phyloP scores from a whole-genome alignment of 768 basidiomycete species.

The Lentinus brumalis region DNA sequence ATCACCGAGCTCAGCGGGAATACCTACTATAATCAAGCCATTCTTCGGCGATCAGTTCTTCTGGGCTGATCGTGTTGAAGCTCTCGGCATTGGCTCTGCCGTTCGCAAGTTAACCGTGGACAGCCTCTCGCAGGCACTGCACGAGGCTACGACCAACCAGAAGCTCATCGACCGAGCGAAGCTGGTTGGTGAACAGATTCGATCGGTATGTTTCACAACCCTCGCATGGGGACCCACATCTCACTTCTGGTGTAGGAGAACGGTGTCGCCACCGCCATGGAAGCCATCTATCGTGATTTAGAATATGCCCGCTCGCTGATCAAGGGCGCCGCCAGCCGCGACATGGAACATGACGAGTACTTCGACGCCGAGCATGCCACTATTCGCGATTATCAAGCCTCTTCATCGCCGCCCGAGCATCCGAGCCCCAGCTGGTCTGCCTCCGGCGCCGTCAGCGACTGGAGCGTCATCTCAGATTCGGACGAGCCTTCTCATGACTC shows the following conservation, averaged over 20 bases:
- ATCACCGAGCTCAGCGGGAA: conserved; percentile 59
- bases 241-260: conserved; percentile 63
- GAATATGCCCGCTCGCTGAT: conserved; percentile 91
- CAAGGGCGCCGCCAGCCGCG: conserved; percentile 48
- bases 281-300: conserved; percentile 93
- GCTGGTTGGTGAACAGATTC: conserved; percentile 83
- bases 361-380: conserved; percentile 39
- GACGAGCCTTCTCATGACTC: conserved; percentile 37
- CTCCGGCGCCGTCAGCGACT: conserved; percentile 63
- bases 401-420: conserved; percentile 19
- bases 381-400: conserved; percentile 30
- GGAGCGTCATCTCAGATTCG: conserved; percentile 84
- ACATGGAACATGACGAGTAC: conserved; percentile 23
- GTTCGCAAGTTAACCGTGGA: conserved; percentile 88
- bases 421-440: conserved; percentile 26
- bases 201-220: conserved; percentile 53
- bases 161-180: conserved; percentile 89
- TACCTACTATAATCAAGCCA: conserved; percentile 93
- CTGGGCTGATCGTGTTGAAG: conserved; percentile 98
- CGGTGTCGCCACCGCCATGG: conserved; percentile 91
- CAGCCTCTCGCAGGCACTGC: conserved; percentile 74
- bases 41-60: conserved; percentile 99
- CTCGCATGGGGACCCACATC: background rate
- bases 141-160: conserved; percentile 79
- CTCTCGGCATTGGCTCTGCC: conserved; percentile 86